Evolutionary conservation across 2,329 filamentous ascomycete genomes (phyloP).

Genomic region (Penicillium sp.): DNA sequence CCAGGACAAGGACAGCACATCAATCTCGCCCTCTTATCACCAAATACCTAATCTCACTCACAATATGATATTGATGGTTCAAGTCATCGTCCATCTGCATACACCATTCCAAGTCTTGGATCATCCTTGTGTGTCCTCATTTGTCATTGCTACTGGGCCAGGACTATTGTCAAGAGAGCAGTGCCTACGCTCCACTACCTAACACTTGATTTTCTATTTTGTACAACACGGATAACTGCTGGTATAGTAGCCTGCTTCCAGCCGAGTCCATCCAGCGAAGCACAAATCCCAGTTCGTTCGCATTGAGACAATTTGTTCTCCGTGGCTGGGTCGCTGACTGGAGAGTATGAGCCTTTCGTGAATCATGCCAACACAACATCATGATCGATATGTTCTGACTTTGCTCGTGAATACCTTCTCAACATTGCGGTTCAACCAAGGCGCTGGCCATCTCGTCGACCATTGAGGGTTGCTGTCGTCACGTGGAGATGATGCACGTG

Average conservation of each 20-base stretch:
- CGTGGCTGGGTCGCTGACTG: neutral
- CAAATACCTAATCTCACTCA: neutral
- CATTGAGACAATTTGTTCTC: neutral
- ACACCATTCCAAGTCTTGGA: neutral
- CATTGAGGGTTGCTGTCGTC: conserved; percentile 1
- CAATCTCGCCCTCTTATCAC: too few species aligned
- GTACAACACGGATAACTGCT: neutral
- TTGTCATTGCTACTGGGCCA: neutral
- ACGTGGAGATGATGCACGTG: conserved; percentile 3
- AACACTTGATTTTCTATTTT: neutral
- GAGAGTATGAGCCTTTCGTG: neutral
- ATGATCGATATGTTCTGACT: neutral
- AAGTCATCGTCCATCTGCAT: neutral
- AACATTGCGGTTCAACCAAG: neutral
- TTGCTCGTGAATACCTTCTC: neutral
- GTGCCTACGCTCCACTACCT: neutral
- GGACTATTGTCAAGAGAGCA: neutral
- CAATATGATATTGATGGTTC: neutral
- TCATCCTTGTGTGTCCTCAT: neutral
- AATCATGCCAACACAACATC: neutral
- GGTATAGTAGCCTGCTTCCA: neutral
- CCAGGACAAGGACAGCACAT: too few species aligned
- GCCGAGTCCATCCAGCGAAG: too few species aligned
- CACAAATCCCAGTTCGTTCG: neutral
- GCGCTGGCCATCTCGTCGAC: neutral